These are phyloP conservation scores for Adansonia grandidieri DNA, from an alignment of 441 rosid species.

Conservation along the genomic window DNA sequence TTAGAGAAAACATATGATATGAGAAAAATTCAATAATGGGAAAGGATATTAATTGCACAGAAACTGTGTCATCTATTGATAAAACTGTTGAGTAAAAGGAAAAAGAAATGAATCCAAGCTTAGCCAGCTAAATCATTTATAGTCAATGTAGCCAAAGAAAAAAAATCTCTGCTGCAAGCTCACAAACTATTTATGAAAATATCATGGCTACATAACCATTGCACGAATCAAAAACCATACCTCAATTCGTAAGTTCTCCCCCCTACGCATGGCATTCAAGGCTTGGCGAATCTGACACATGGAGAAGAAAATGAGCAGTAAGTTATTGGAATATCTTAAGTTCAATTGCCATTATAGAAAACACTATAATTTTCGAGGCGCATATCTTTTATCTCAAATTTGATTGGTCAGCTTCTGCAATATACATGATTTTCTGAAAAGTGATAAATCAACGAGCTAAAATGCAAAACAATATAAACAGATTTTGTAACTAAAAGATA, in stretches of 20 bases:
- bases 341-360: background rate
- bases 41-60: background rate
- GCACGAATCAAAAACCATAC: slow-evolving; percentile 48
- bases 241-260: slow-evolving; percentile 73
- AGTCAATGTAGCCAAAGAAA: background rate
- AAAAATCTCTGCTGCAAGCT: background rate
- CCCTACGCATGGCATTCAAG: slow-evolving; percentile 78
- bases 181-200: background rate
- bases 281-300: slow-evolving; percentile 77
- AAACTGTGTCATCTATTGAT: background rate
- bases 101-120: background rate
- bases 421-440: background rate
- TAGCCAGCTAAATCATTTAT: background rate
- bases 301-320: slow-evolving; percentile 25
- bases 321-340: background rate
- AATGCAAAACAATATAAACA: background rate
- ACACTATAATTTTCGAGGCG: background rate
- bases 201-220: slow-evolving; percentile 4
- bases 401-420: background rate
- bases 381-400: background rate
- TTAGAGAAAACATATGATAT: background rate
- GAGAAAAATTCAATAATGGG: background rate
- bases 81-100: background rate
- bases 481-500: background rate
- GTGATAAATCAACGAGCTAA: background rate